Evolutionary conservation across 2,329 filamentous ascomycete genomes (phyloP).

Genomic region (Aspergillus fructus): DNA sequence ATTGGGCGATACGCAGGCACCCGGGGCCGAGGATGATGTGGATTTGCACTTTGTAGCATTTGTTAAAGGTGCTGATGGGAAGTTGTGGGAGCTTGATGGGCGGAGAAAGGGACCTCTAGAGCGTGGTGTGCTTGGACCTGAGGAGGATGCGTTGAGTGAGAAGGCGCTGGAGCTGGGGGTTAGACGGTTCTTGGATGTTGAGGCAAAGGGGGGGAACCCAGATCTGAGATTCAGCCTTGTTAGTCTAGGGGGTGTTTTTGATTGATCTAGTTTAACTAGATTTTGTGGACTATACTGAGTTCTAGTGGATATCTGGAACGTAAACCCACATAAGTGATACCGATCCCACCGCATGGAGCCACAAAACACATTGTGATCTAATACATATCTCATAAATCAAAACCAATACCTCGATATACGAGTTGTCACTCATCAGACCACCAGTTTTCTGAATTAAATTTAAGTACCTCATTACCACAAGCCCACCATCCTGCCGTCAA

Average conservation of each 20-base stretch:
- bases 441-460: slow-evolving; percentile 56
- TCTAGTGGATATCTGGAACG: not conserved
- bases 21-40: slow-evolving; percentile 74
- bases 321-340: not conserved
- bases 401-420: not conserved
- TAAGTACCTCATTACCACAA: slow-evolving; percentile 63
- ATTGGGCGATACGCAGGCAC: slow-evolving; percentile 75
- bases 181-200: slow-evolving; percentile 58
- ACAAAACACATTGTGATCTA: not conserved
- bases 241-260: slow-evolving; percentile 57
- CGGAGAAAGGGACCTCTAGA: slow-evolving; percentile 70
- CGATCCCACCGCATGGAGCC: not conserved
- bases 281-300: not conserved
- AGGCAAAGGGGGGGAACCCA: slow-evolving; percentile 55
- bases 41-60: slow-evolving; percentile 97
- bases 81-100: slow-evolving; percentile 81
- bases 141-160: slow-evolving; percentile 73
- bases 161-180: slow-evolving; percentile 72
- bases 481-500: slow-evolving; percentile 61
- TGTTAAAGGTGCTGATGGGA: slow-evolving; percentile 70
- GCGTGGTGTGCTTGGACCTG: slow-evolving; percentile 57
- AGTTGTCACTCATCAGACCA: slow-evolving; percentile 41
- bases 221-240: slow-evolving; percentile 64
- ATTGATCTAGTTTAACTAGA: slow-evolving; percentile 42
- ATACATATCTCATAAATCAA: not conserved